Percentiles rank a stretch among this genome's conserved stretches.
Evolutionary conservation across 768 basidiomycete species (phyloP).

Genomic region (Favolaschia claudopus): DNA sequence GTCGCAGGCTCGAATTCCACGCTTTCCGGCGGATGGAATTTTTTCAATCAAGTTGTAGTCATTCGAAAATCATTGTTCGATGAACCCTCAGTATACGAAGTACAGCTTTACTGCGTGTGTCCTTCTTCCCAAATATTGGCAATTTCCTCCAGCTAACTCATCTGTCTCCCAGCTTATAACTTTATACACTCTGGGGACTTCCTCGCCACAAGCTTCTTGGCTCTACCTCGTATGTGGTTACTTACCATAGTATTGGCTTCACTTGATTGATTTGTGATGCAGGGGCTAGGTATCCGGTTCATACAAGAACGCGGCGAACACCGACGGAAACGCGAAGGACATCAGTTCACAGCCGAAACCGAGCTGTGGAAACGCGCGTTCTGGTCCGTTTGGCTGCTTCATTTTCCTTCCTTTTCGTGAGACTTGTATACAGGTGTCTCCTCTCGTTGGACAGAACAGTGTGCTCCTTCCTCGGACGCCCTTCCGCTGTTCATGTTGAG

Average conservation of each 20-base stretch:
- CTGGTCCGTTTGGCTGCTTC: constrained; percentile 44
- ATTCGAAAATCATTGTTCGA: constrained; percentile 63
- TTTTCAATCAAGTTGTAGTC: constrained; percentile 64
- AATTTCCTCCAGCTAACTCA: too few relatives aligned
- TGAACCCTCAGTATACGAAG: constrained; percentile 66
- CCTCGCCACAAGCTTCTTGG: constrained; percentile 63
- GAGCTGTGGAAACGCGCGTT: constrained; percentile 70
- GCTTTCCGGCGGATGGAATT: constrained; percentile 65
- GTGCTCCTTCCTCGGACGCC: constrained; percentile 65
- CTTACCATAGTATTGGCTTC: background rate
- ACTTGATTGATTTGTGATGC: background rate
- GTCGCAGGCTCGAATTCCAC: constrained; percentile 32
- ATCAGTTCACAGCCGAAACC: constrained; percentile 47
- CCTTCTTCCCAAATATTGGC: too few relatives aligned
- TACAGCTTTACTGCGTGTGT: constrained; percentile 71
- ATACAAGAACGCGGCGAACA: constrained; percentile 71
- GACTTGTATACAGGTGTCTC: constrained; percentile 31
- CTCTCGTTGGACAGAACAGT: constrained; percentile 40
- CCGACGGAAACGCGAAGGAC: constrained; percentile 46
- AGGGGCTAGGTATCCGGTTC: constrained; percentile 64
- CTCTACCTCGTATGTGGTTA: constrained; percentile 43
- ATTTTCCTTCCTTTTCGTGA: background rate
- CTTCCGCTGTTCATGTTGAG: constrained; percentile 71
- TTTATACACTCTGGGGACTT: constrained; percentile 48
- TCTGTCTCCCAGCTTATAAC: constrained; percentile 38